Evolutionary conservation across 805 yeast species (phyloP), one percentile per base, ranked within the genome.

Genomic region (Candida berthetii): DNA sequence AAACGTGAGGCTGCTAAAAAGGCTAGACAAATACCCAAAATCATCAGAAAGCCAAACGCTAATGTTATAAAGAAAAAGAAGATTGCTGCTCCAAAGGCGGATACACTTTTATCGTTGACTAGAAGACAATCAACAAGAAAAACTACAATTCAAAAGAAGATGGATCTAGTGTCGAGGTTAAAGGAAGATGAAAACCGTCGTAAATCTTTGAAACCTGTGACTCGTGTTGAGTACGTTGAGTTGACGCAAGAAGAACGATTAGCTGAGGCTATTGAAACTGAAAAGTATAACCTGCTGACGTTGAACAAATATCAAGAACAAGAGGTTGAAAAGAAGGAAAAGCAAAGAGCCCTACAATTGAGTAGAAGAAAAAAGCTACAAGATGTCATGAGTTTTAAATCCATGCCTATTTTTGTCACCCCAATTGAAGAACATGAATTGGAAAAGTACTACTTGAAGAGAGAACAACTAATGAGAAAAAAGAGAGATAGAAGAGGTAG

Each of bases 201-300:
- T 57, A 65, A 65, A 52, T 57, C 53, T 49, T 50, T 65, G 28
- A 66, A 71, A 36, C 78, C 73, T 0, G 65, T 70, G 5, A 59
- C 63, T 1, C 58, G 67, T 24, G 57, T 61, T 8, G 62, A 70
- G 44, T 65, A 69, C 38, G 60, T 60, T 15, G 78, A 76, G 47
- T 41, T 67, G 43, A 67, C 72, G 2, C 72, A 70, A 43, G 70
- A 66, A 33, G 78, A 64, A 46, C 56, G 68, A 44, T 42, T 69
- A 36, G 82, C 74, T n/a, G 93, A 88, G 58, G 98, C 99, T 1
- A 67, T 80, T 36, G 84, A 82, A 50, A 93, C 97, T 0, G 99
- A 93, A 61, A 72, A 74, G 55, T 72, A 75, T 35, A 93, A 93
- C 59, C 65, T 79, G 2, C 67, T 77, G 22, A 84, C 96, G 3